Percentiles rank a stretch among this genome's conserved stretches.
Evolutionary conservation across 345 rosid species (phyloP).

Genomic region (Camelina neglecta): DNA sequence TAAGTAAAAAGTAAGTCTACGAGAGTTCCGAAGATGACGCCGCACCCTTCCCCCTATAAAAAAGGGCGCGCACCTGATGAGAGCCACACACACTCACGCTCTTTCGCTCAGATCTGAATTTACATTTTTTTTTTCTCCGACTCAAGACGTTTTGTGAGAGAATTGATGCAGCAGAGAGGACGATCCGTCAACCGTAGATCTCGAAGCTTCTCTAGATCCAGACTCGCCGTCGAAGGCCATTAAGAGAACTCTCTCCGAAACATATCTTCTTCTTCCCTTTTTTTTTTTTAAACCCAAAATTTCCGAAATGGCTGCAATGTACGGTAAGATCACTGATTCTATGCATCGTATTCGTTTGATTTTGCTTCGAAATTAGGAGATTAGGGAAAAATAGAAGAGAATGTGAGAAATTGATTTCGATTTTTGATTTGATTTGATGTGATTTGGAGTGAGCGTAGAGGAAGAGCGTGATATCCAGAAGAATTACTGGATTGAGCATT

Average conservation of each 20-base stretch:
- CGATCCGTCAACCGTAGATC: conserved; percentile 69
- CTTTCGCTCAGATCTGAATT: background rate
- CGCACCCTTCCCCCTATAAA: background rate
- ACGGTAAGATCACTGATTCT: conserved; percentile 34
- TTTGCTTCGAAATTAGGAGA: background rate
- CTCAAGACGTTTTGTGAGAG: background rate
- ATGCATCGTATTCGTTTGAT: background rate
- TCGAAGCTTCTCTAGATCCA: conserved; percentile 80
- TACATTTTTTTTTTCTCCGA: background rate
- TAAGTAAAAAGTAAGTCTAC: too few species aligned
- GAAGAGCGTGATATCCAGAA: conserved; percentile 80
- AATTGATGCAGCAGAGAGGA: conserved; percentile 78
- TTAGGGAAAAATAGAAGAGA: background rate
- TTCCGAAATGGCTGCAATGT: conserved; percentile 54
- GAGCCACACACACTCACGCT: background rate
- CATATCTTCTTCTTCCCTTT: background rate
- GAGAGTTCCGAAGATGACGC: too few species aligned
- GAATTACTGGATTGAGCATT: conserved; percentile 87
- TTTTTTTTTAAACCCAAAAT: background rate
- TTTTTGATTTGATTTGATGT: background rate
- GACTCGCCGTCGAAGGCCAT: conserved; percentile 75
- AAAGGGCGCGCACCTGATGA: background rate
- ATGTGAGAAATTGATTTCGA: background rate
- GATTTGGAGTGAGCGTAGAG: conserved; percentile 40
- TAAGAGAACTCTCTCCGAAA: conserved; percentile 27